Evolutionary conservation across 768 basidiomycete species (phyloP).

Genomic region (Cytidiella melzeri): DNA sequence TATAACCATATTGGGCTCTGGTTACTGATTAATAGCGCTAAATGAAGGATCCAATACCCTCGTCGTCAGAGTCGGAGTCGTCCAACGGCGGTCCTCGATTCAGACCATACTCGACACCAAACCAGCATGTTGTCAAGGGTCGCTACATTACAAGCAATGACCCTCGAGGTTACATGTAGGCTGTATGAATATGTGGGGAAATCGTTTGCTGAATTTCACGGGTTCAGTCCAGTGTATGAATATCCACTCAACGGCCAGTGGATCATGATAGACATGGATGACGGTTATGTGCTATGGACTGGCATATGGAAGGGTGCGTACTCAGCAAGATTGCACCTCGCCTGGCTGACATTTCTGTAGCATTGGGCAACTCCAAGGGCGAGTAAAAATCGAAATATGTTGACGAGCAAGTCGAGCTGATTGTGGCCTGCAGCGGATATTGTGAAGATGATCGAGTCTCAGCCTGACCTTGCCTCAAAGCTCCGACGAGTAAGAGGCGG

Average conservation of each 20-base stretch:
- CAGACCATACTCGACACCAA: conserved; percentile 67
- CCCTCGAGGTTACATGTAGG: conserved; percentile 83
- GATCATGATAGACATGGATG: conserved; percentile 96
- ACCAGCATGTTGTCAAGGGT: conserved; percentile 79
- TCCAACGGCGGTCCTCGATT: conserved; percentile 32
- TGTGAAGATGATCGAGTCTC: conserved; percentile 88
- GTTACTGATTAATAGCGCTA: no score
- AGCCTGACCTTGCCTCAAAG: conserved; percentile 78
- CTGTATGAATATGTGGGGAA: conserved; percentile 3
- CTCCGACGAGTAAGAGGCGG: conserved; percentile 83
- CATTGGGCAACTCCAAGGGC: conserved; percentile 85
- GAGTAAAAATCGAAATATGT: not conserved
- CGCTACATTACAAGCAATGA: conserved; percentile 89
- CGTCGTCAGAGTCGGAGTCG: conserved; percentile 20
- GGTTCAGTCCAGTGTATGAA: conserved; percentile 74
- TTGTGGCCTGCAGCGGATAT: conserved; percentile 61
- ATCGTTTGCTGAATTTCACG: conserved; percentile 7
- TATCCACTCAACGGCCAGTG: conserved; percentile 86
- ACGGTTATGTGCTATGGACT: conserved; percentile 89
- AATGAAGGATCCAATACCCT: no score
- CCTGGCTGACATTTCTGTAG: conserved; percentile 36
- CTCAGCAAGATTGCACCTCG: not conserved
- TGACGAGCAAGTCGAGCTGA: conserved; percentile 4
- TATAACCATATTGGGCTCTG: no score
- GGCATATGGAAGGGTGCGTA: conserved; percentile 86